Evolutionary conservation across 1,284 basidiomycete genomes (phyloP).

Genomic region (Taiwanofungus camphoratus): DNA sequence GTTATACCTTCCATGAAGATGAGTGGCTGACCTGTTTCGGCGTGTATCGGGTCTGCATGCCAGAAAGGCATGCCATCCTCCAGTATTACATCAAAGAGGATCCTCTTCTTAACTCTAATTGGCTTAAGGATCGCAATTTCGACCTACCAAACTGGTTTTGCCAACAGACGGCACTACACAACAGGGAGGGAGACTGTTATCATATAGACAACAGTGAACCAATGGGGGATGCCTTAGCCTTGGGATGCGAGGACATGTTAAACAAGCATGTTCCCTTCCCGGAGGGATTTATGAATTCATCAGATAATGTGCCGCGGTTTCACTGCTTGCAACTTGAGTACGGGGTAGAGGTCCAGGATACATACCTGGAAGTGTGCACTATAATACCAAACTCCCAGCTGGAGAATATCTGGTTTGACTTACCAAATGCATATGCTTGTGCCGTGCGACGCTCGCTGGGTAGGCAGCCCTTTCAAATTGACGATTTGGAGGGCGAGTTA

Average conservation of each 20-base stretch:
- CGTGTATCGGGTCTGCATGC: no score
- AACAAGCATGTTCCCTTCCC: background rate
- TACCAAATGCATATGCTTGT: conserved; percentile 9
- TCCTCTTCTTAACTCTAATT: no score
- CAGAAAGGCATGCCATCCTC: no score
- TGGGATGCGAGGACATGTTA: background rate
- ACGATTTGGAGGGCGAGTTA: conserved; percentile 9
- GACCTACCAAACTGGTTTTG: conserved; percentile 6
- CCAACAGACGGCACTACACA: background rate
- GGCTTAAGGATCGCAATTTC: no score
- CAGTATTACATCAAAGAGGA: no score
- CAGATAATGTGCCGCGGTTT: background rate
- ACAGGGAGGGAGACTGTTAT: background rate
- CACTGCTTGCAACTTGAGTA: background rate
- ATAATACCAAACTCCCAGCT: background rate
- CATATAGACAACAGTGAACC: no score
- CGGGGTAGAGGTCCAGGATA: conserved; percentile 2
- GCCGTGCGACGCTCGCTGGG: background rate
- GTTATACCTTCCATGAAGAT: no score
- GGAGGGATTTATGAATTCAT: background rate
- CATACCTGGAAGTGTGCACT: background rate
- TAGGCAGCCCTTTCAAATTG: background rate
- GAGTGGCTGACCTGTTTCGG: no score
- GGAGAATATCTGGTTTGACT: conserved; percentile 7
- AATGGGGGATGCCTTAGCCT: no score